Evolutionary conservation across 176 grass and related monocot genomes (phyloP).

Genomic region (Aegilops umbellulata): DNA sequence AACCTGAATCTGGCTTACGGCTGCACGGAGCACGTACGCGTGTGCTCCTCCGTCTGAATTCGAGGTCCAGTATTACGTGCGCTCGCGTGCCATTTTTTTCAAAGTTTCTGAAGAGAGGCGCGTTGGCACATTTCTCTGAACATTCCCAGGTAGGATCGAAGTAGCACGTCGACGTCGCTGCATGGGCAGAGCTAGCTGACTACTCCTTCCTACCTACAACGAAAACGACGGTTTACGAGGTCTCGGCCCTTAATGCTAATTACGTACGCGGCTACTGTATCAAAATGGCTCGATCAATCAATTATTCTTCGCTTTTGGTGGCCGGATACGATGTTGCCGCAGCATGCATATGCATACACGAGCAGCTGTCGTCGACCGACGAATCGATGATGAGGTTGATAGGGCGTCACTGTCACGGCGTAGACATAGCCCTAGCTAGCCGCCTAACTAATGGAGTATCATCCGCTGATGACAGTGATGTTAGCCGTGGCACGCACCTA

Average conservation of each 20-base stretch:
- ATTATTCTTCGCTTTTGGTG: not conserved
- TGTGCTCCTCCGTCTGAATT: too few relatives aligned
- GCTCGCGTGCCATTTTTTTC: too few relatives aligned
- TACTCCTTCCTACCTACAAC: not conserved
- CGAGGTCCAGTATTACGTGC: too few relatives aligned
- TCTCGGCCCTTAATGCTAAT: not conserved
- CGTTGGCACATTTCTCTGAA: not conserved
- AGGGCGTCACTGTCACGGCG: not conserved
- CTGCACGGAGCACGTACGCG: too few relatives aligned
- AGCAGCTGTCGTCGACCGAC: not conserved
- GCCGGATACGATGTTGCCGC: not conserved
- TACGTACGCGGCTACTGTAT: not conserved
- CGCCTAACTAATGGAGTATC: not conserved
- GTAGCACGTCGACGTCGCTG: not conserved
- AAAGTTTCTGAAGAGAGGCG: too few relatives aligned
- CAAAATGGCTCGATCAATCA: not conserved
- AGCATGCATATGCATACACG: not conserved
- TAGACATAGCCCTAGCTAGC: too few relatives aligned
- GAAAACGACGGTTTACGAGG: not conserved
- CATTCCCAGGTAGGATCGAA: not conserved
- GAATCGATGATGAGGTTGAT: not conserved
- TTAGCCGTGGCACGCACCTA: not conserved
- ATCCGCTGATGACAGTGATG: not conserved
- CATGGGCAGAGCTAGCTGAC: not conserved
- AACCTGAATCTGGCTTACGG: too few relatives aligned